These are phyloP conservation scores for Coemansia reversa DNA, from an alignment of 192 early-diverging fungal species.

Conservation along the genomic window DNA sequence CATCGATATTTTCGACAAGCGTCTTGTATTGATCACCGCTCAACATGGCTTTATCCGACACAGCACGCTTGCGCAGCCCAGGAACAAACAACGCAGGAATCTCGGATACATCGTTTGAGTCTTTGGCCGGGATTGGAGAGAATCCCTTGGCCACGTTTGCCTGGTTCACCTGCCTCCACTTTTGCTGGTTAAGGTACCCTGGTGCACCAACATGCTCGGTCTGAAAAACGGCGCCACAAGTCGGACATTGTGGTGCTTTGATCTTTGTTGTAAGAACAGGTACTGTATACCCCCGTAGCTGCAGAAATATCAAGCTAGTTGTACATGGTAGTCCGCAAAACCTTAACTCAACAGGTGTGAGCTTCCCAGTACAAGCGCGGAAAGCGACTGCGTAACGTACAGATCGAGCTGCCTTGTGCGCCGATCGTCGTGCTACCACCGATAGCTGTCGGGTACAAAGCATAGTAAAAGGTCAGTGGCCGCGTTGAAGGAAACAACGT, in stretches of 20 bases:
- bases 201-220: constrained; percentile 36
- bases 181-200: constrained; percentile 56
- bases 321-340: neutral
- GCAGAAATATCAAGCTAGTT: neutral
- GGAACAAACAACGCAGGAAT: constrained; percentile 11
- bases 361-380: neutral
- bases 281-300: constrained; percentile 15
- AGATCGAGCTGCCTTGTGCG: neutral
- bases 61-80: neutral
- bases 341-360: neutral
- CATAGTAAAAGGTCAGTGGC: neutral
- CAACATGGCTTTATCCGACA: constrained; percentile 20
- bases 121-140: neutral
- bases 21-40: constrained; percentile 49
- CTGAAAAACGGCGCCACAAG: constrained; percentile 71
- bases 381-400: neutral
- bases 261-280: constrained; percentile 25
- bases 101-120: neutral
- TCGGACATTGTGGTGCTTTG: constrained; percentile 58
- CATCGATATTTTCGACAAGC: constrained; percentile 45
- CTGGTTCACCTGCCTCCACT: constrained; percentile 48
- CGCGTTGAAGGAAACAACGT: neutral
- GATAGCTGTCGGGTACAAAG: neutral
- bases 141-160: constrained; percentile 37
- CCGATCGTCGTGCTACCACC: neutral